Percentiles rank a stretch among this genome's conserved stretches.
phyloP scores from a whole-genome alignment of 2,329 filamentous ascomycete genomes.

The Colletotrichum incanum region DNA sequence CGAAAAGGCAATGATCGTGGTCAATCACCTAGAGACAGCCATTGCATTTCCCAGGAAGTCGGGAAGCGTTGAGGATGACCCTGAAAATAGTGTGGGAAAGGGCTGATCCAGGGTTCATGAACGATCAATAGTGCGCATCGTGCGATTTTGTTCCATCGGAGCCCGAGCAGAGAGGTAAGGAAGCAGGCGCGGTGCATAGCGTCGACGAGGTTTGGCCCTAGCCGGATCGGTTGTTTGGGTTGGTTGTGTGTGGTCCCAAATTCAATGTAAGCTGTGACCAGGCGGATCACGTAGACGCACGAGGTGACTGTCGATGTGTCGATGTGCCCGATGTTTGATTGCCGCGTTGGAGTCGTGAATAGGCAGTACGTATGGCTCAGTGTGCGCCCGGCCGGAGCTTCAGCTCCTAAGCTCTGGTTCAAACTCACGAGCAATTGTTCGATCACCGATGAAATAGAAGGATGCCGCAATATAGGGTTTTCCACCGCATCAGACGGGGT shows the following conservation, averaged over 20 bases:
- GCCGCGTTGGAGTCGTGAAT: neutral
- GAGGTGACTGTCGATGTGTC: neutral
- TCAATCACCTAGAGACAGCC: conserved; percentile 3
- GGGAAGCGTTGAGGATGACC: conserved; percentile 24
- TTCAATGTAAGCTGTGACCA: neutral
- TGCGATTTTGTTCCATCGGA: neutral
- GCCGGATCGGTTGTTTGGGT: neutral
- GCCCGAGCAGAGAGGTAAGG: neutral
- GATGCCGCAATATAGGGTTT: conserved; percentile 26
- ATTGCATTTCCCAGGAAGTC: neutral
- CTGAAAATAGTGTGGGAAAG: conserved; percentile 17
- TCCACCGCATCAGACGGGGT: conserved; percentile 26
- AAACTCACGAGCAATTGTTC: neutral
- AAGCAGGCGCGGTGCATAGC: neutral
- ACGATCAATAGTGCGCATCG: neutral
- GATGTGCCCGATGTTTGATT: conserved; percentile 2
- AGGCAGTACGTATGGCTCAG: neutral
- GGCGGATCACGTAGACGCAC: too few species aligned
- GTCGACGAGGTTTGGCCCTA: neutral
- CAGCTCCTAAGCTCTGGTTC: conserved; percentile 26
- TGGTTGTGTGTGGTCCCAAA: neutral
- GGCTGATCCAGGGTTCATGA: conserved; percentile 13
- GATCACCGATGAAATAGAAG: neutral
- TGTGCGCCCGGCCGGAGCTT: conserved; percentile 25
- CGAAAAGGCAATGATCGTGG: neutral